Evolutionary conservation across 225 moss, liverwort and hornwort species (phyloP).

Genomic region (Sphagnum contortum): DNA sequence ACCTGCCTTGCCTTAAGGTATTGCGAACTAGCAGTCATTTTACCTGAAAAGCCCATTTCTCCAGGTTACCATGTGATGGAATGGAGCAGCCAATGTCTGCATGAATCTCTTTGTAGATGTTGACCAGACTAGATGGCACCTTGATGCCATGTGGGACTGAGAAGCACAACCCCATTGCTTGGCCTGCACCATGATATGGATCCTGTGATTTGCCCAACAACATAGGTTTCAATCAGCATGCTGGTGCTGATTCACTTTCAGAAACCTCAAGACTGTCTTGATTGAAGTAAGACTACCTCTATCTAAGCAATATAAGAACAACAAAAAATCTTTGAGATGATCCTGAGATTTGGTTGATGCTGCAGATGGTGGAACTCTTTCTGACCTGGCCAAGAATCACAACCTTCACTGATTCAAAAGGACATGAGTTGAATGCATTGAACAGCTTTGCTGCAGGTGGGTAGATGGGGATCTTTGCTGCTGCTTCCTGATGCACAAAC

Average conservation of each 20-base stretch:
- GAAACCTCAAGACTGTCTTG: too few relatives aligned
- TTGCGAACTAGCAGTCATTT: too few relatives aligned
- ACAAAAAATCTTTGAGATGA: too few relatives aligned
- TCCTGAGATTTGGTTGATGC: too few relatives aligned
- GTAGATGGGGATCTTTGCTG: constrained; percentile 71
- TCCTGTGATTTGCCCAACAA: constrained; percentile 30
- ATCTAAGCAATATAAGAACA: too few relatives aligned
- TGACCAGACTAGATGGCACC: constrained; percentile 70
- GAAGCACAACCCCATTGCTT: constrained; percentile 95
- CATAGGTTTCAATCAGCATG: too few relatives aligned
- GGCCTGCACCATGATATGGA: constrained; percentile 90
- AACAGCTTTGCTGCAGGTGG: constrained; percentile 71
- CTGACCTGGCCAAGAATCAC: constrained; percentile 93
- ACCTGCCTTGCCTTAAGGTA: too few relatives aligned
- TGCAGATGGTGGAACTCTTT: too few relatives aligned
- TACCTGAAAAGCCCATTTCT: constrained; percentile 98
- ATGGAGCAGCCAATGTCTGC: constrained; percentile 71
- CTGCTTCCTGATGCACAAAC: constrained; percentile 65
- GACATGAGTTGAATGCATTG: constrained; percentile 87
- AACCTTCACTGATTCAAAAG: constrained; percentile 80
- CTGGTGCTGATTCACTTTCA: too few relatives aligned
- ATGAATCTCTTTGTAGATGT: constrained; percentile 81
- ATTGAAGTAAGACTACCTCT: too few relatives aligned
- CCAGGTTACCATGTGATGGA: constrained; percentile 85
- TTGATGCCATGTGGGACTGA: constrained; percentile 66